phyloP scores from a whole-genome alignment of 1,284 basidiomycete genomes.

The Caloboletus inedulis region DNA sequence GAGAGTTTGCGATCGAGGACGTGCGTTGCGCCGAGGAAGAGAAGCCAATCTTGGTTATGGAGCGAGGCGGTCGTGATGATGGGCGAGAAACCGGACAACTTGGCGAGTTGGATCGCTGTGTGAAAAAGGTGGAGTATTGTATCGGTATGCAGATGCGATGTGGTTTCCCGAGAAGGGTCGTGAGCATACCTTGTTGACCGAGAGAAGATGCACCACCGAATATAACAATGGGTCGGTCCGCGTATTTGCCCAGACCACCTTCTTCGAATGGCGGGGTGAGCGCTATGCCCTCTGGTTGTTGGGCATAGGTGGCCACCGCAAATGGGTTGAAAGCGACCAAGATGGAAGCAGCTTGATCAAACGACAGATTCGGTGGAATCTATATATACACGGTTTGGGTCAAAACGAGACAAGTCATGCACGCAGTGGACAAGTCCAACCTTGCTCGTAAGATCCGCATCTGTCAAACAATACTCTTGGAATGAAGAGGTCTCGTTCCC shows the following conservation, averaged over 20 bases:
- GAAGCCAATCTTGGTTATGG: slow-evolving; percentile 35
- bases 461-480: slow-evolving; percentile 9
- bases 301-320: slow-evolving; percentile 29
- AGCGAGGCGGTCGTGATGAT: slow-evolving; percentile 43
- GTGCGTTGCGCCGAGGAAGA: slow-evolving; percentile 42
- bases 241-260: slow-evolving; percentile 32
- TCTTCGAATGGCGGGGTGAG: slow-evolving; percentile 21
- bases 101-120: slow-evolving; percentile 40
- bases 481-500: slow-evolving; percentile 5
- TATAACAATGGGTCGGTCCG: slow-evolving; percentile 33
- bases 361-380: slow-evolving; percentile 36
- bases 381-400: not conserved
- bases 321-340: slow-evolving; percentile 26
- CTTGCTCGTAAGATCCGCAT: slow-evolving; percentile 2
- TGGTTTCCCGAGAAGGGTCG: not conserved
- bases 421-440: not conserved
- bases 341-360: slow-evolving; percentile 42
- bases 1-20: slow-evolving; percentile 34
- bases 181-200: slow-evolving; percentile 28
- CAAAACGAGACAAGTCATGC: not conserved
- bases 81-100: slow-evolving; percentile 37
- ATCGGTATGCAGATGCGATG: not conserved
- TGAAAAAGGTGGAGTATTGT: no score
- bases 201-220: slow-evolving; percentile 38
- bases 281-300: slow-evolving; percentile 20